Evolutionary conservation across 768 basidiomycete species (phyloP).

Genomic region (Podaxis rugospora): DNA sequence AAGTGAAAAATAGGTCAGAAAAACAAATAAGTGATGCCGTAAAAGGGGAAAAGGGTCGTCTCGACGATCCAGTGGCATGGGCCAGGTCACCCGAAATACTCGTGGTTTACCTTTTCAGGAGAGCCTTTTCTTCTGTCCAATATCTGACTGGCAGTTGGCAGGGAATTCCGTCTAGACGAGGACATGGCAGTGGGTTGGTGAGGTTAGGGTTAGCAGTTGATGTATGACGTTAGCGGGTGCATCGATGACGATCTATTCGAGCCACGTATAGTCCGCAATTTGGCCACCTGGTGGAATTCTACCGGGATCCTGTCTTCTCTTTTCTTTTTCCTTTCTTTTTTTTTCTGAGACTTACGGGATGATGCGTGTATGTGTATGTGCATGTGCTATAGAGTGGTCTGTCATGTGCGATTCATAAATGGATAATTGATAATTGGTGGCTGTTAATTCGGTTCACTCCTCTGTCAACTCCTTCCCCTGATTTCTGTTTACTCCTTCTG

Average conservation of each 20-base stretch:
- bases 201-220: neutral
- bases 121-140: neutral
- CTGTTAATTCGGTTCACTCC: neutral
- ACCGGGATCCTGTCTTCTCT: neutral
- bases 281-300: too few relatives aligned
- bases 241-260: too few relatives aligned
- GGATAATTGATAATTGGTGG: neutral
- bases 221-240: neutral
- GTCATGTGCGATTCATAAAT: too few relatives aligned
- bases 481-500: neutral
- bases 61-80: neutral
- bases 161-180: neutral
- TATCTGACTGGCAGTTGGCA: neutral
- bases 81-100: constrained; percentile 10
- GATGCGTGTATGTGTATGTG: neutral
- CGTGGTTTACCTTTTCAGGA: neutral
- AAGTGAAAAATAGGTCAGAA: neutral
- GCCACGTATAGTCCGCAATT: neutral
- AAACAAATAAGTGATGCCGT: neutral
- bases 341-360: neutral
- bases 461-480: neutral
- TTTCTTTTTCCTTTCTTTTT: neutral
- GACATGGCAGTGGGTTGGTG: neutral
- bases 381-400: too few relatives aligned
- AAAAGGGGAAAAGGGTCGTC: neutral